A percentile compares a stretch with the other conserved stretches of the same genome.
phyloP scores from a whole-genome alignment of 2,329 filamentous ascomycete genomes.

The Tothia fuscella region DNA sequence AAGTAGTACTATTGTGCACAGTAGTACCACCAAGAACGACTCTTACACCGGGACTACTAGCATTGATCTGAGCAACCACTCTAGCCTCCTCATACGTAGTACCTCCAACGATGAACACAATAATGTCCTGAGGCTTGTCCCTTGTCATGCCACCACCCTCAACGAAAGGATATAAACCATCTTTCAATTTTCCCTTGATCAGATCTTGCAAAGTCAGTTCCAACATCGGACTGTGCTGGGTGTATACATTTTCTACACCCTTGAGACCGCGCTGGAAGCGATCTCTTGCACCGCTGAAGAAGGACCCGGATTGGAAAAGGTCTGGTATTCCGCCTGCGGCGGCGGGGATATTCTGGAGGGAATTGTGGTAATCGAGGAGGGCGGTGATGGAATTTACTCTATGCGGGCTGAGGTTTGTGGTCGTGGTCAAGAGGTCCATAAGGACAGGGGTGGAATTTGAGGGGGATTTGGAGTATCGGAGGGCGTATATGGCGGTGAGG shows the following conservation, averaged over 20 bases:
- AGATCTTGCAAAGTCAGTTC: slow-evolving; percentile 83
- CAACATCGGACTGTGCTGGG: slow-evolving; percentile 82
- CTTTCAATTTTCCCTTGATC: slow-evolving; percentile 78
- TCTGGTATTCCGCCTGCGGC: slow-evolving; percentile 69
- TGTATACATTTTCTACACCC: slow-evolving; percentile 97
- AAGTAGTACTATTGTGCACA: slow-evolving; percentile 77
- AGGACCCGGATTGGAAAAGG: slow-evolving; percentile 75
- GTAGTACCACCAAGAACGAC: slow-evolving; percentile 82
- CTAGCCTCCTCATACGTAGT: slow-evolving; percentile 96
- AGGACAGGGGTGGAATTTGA: slow-evolving; percentile 75
- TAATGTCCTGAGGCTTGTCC: slow-evolving; percentile 93
- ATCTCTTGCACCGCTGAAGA: slow-evolving; percentile 78
- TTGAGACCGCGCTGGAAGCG: slow-evolving; percentile 82
- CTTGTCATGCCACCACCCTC: slow-evolving; percentile 76
- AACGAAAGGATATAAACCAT: slow-evolving; percentile 85
- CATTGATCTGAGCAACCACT: slow-evolving; percentile 89
- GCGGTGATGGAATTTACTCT: slow-evolving; percentile 71
- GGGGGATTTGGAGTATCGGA: slow-evolving; percentile 80
- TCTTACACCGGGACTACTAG: slow-evolving; percentile 73
- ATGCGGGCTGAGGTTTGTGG: slow-evolving; percentile 65
- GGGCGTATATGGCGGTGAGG: slow-evolving; percentile 83
- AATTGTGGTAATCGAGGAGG: slow-evolving; percentile 73
- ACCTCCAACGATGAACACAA: slow-evolving; percentile 89
- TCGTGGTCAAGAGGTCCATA: slow-evolving; percentile 72
- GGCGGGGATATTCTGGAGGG: slow-evolving; percentile 56